phyloP scores from a whole-genome alignment of 257 asterid genomes.

The Knoxia roxburghii region DNA sequence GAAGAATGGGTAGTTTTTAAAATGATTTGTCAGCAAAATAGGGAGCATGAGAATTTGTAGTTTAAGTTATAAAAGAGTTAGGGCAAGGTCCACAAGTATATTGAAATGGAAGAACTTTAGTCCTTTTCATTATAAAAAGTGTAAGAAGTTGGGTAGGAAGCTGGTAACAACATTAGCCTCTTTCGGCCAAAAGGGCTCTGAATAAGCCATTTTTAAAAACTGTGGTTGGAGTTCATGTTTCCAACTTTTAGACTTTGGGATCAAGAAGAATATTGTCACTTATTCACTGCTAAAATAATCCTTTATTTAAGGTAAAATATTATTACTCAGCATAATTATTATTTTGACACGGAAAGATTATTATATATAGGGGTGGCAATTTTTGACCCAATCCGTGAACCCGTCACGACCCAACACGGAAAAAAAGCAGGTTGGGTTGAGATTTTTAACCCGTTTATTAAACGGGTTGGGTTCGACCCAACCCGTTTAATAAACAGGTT shows the following conservation, averaged over 20 bases:
- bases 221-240: slow-evolving; percentile 6
- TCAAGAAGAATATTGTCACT: background rate
- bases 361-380: too few relatives aligned
- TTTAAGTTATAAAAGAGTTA: too few relatives aligned
- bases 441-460: too few relatives aligned
- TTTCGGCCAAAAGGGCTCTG: slow-evolving; percentile 8
- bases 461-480: too few relatives aligned
- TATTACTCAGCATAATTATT: too few relatives aligned
- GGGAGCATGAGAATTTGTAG: too few relatives aligned
- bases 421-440: too few relatives aligned
- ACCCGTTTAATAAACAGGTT: too few relatives aligned
- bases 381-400: too few relatives aligned
- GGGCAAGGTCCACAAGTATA: background rate
- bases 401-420: too few relatives aligned
- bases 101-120: background rate
- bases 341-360: too few relatives aligned
- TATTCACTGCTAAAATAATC: background rate
- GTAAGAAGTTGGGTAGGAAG: slow-evolving; percentile 1
- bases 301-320: background rate
- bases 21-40: background rate
- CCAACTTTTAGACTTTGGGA: slow-evolving; percentile 1
- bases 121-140: slow-evolving; percentile 8
- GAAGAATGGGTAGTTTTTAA: background rate
- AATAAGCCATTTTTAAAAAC: background rate
- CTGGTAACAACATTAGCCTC: slow-evolving; percentile 5